phyloP scores from a whole-genome alignment of 768 basidiomycete genomes.

The Boletales sp. region DNA sequence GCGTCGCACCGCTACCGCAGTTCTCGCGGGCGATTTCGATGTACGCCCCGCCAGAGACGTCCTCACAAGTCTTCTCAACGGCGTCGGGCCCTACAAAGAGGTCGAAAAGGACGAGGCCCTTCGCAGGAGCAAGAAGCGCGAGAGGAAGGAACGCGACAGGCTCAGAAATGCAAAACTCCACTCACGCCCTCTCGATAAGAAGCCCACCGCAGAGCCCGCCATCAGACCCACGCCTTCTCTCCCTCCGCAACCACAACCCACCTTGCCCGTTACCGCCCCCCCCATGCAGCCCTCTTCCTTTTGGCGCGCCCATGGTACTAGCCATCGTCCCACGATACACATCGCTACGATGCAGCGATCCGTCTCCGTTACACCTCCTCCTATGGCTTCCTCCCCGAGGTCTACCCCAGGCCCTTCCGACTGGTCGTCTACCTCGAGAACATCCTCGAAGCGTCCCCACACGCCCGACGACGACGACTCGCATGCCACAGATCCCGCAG shows the following conservation, averaged over 20 bases:
- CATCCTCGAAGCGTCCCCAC: slow-evolving; percentile 75
- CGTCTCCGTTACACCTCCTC: slow-evolving; percentile 72
- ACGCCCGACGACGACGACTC: slow-evolving; percentile 71
- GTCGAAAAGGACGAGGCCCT: slow-evolving; percentile 60
- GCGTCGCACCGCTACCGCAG: slow-evolving; percentile 67
- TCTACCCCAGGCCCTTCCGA: slow-evolving; percentile 75
- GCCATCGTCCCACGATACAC: slow-evolving; percentile 56
- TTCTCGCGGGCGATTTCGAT: slow-evolving; percentile 77
- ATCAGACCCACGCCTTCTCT: slow-evolving; percentile 15
- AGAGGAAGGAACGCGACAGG: slow-evolving; percentile 44
- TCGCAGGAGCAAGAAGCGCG: slow-evolving; percentile 52
- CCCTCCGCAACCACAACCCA: slow-evolving; percentile 9
- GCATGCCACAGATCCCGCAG: slow-evolving; percentile 28
- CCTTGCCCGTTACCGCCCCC: slow-evolving; percentile 28
- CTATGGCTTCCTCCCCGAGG: slow-evolving; percentile 59
- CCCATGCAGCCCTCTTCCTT: slow-evolving; percentile 45
- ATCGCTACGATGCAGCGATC: slow-evolving; percentile 69
- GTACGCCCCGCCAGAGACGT: slow-evolving; percentile 64
- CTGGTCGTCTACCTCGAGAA: slow-evolving; percentile 69
- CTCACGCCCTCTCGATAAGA: slow-evolving; percentile 34
- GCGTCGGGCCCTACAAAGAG: slow-evolving; percentile 61
- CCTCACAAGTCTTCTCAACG: slow-evolving; percentile 75
- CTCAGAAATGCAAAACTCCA: slow-evolving; percentile 41
- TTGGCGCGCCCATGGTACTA: slow-evolving; percentile 54
- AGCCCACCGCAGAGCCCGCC: slow-evolving; percentile 16